Base-by-base conservation (phyloP, 2,329 filamentous ascomycete species). In the Lachnellula willkommii region DNA sequence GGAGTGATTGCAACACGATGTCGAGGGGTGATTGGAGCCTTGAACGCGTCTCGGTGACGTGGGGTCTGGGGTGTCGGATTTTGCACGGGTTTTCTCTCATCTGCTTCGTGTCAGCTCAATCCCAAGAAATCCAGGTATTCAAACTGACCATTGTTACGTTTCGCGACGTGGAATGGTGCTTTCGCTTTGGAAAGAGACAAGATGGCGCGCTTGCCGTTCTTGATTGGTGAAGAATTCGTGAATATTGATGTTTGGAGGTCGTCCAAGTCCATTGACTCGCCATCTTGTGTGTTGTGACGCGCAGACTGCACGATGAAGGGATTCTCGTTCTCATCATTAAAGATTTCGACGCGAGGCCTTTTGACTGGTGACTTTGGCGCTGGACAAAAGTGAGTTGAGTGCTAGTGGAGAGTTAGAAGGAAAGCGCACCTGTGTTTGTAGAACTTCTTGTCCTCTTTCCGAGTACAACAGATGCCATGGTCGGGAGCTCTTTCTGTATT, bases 1-100 rank as follows among this genome's bases (percentile, higher is more conserved):
- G 86, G 89, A 37, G 82, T 81, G 12, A 92, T 83, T 74, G 89
- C 87, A 56, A 96, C 86, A 55, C 89, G 84, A 70, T 95, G 91
- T 56, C 89, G 84, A 45, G 93, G 93, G 5, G 93, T 96, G 53
- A 87, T 79, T 2, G 88, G 87, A 20, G 84, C 79, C 60, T 78
- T 79, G 57, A 93, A 79, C 48, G 82, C 90, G 83, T 96, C 88
- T 71, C 88, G 83, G 68, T 90, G 88, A 63, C 90, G 81, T 26
- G 89, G 85, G 11, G 89, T 92, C 22, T 83, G 82, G 1, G 89
- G 89, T 2, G 85, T 88, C 1, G 88, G 76, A 14, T 82, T 82
- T 47, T 75, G 73, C 43, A 77, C 72, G 42, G 66, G 72, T 53
- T 68, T 71, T 32, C 74, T 75, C 61, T 77, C 74, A 73, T 81